These are phyloP conservation scores for Borovskyia barvae DNA, from an alignment of 208 protist species.

Conservation along the genomic window DNA sequence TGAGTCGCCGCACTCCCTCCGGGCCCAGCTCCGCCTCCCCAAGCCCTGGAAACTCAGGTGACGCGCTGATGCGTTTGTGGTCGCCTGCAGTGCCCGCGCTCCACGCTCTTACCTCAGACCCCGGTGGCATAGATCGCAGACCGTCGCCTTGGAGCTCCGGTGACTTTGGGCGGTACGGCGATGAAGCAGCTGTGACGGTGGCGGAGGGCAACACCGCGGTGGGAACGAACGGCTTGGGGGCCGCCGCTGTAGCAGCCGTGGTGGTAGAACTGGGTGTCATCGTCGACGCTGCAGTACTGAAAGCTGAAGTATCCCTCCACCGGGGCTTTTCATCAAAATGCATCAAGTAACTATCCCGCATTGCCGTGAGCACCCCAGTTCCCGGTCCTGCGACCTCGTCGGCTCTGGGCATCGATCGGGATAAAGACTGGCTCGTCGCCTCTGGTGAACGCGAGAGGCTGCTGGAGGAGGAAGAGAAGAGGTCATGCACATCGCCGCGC, in stretches of 20 bases:
- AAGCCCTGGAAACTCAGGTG: not conserved
- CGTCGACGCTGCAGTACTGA: no score
- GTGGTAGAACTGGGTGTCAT: no score
- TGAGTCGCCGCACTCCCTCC: not conserved
- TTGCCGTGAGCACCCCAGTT: no score
- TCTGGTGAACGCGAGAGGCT: slow-evolving; percentile 6
- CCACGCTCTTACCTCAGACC: not conserved
- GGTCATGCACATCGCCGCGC: no score
- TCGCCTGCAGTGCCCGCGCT: slow-evolving; percentile 1
- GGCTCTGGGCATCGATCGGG: not conserved
- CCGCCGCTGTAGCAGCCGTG: no score
- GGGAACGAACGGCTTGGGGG: not conserved
- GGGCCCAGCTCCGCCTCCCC: not conserved
- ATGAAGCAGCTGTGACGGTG: not conserved
- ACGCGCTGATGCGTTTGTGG: not conserved
- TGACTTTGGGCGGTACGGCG: slow-evolving; percentile 8
- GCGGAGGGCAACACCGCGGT: not conserved
- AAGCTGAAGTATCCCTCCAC: no score
- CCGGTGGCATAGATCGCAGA: not conserved
- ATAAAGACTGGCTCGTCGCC: not conserved
- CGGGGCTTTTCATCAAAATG: no score
- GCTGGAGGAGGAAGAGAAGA: slow-evolving; percentile 11
- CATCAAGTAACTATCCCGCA: no score
- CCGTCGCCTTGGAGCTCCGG: not conserved
- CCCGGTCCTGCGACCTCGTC: not conserved